Base-by-base conservation (phyloP, 805 yeast genomes). In the Candida silvicultrix region DNA sequence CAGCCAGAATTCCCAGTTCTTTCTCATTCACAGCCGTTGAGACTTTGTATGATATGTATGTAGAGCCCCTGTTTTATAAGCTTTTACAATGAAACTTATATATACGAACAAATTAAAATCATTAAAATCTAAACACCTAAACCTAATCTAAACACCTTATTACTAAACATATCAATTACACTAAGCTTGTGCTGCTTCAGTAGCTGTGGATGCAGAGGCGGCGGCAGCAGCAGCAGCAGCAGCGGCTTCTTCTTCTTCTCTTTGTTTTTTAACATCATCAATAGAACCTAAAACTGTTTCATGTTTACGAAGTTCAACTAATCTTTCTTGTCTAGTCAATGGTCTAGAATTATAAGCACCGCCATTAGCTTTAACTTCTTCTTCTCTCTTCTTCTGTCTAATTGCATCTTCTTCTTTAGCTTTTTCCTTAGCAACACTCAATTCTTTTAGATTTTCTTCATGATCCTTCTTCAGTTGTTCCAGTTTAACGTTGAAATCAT, bases 401-500 rank as follows among this genome's bases (percentile, higher is more conserved):
- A 73, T 77, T 40, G 71, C 65, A 64, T 90, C 97, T 57, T 86
- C 96, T 52, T 73, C 70, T 50, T 78, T 71, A n/a, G 96, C 95
- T 53, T 70, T 71, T 53, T 80, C 85, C 49, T 76, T 77, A n/a
- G 82, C 81, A 21, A 69, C 68, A 43, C 75, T 79, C 65, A 89
- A 81, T 52, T 74, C 78, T 53, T 74, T 75, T 71, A 89, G 63
- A 56, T 82, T 82, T 42, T 69, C 71, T 50, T 83, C 86, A 60
- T 89, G 95, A 42, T 78, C 80, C 16, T 60, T 58, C 53, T 83
- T 75, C 45, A 87, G 67, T 45, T 71, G 68, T 45, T 71, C 75
- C 45, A 89, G 61, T 56, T 83, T 85, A 19, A 66, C 69, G 53
- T 88, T 81, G 61, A 87, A 85, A 34, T 80, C 83, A 31, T 77